A percentile compares a stretch with the other conserved stretches of the same genome.
These are phyloP conservation scores for Pichia paraexigua DNA, from an alignment of 805 yeast genomes.

Conservation along the genomic window DNA sequence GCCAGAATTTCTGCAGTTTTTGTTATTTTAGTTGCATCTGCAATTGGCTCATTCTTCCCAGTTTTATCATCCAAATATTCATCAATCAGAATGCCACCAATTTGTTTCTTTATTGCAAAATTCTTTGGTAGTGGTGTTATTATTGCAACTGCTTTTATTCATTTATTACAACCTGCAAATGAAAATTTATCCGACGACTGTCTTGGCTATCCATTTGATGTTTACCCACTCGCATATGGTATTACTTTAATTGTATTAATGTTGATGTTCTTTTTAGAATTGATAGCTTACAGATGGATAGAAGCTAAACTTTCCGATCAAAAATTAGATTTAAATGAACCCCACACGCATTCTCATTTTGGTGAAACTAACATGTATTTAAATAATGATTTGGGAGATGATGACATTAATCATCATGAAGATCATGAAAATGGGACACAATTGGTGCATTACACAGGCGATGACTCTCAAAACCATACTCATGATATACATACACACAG, in stretches of 20 bases:
- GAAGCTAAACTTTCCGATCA: conserved; percentile 25
- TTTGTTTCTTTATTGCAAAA: conserved; percentile 61
- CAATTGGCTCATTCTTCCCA: conserved; percentile 56
- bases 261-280: conserved; percentile 44
- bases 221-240: conserved; percentile 49
- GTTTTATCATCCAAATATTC: conserved; percentile 52
- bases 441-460: neutral
- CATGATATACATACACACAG: neutral
- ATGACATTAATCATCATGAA: neutral
- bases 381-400: neutral
- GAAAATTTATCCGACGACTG: conserved; percentile 50
- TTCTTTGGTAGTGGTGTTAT: conserved; percentile 83
- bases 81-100: conserved; percentile 47
- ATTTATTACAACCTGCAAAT: conserved; percentile 61
- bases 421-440: neutral
- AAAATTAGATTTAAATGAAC: conserved; percentile 17
- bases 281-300: conserved; percentile 39
- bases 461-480: neutral
- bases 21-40: conserved; percentile 51
- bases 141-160: conserved; percentile 74
- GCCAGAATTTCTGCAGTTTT: conserved; percentile 54
- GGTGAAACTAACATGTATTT: conserved; percentile 32
- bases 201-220: conserved; percentile 49
- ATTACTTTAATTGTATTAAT: conserved; percentile 44
- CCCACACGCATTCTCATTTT: conserved; percentile 48